Percentiles rank a stretch among this genome's conserved stretches.
Conservation (phyloP, 2,329 filamentous ascomycete species). For the Colletotrichum tropicicola region DNA sequence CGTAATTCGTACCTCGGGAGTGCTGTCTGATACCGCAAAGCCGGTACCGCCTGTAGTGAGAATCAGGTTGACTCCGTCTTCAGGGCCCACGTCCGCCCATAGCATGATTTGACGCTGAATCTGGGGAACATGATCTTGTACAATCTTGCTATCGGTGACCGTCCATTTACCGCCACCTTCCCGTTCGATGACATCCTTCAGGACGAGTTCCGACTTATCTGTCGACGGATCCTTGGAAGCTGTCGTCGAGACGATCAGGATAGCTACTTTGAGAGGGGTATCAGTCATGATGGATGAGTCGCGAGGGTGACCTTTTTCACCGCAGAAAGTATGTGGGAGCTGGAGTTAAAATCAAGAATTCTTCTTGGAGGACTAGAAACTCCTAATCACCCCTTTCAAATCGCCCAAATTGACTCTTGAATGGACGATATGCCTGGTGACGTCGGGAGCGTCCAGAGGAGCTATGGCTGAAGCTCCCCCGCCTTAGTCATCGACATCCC, state of each 20-base stretch:
- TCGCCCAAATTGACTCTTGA: not conserved
- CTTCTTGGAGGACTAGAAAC: not conserved
- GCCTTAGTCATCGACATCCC: slow-evolving; percentile 24
- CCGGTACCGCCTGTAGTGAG: slow-evolving; percentile 93
- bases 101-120: slow-evolving; percentile 78
- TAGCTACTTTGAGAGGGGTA: slow-evolving; percentile 71
- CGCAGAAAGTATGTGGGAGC: too few relatives aligned
- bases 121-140: slow-evolving; percentile 76
- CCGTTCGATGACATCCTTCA: slow-evolving; percentile 74
- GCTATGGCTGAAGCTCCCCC: slow-evolving; percentile 15
- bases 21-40: slow-evolving; percentile 85
- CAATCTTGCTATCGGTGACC: slow-evolving; percentile 75
- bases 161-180: slow-evolving; percentile 78
- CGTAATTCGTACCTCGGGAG: slow-evolving; percentile 76
- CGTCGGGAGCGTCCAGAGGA: slow-evolving; percentile 17
- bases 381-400: not conserved
- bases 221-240: slow-evolving; percentile 81
- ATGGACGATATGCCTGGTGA: not conserved
- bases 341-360: not conserved
- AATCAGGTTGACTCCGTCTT: slow-evolving; percentile 75
- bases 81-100: slow-evolving; percentile 74
- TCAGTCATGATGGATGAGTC: slow-evolving; percentile 43
- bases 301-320: not conserved
- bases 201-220: slow-evolving; percentile 74
- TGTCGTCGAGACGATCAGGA: slow-evolving; percentile 92